phyloP scores from a whole-genome alignment of 768 basidiomycete species.

The Tricholoma saponaceum region DNA sequence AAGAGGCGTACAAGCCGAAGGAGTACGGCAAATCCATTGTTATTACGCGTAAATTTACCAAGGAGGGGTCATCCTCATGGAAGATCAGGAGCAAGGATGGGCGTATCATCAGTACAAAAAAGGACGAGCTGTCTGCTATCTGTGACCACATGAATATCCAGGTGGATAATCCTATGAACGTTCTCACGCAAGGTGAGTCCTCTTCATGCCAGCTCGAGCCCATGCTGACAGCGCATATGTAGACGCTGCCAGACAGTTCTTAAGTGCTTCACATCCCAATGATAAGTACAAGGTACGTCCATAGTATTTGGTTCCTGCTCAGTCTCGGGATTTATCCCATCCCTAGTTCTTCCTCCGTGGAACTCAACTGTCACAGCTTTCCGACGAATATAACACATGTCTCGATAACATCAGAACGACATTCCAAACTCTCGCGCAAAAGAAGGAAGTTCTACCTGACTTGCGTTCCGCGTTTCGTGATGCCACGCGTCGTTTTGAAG shows the following conservation, averaged over 20 bases:
- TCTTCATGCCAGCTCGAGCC: constrained; percentile 4
- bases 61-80: constrained; percentile 74
- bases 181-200: constrained; percentile 74
- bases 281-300: constrained; percentile 84
- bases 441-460: constrained; percentile 77
- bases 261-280: constrained; percentile 72
- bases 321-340: not conserved
- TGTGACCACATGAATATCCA: constrained; percentile 96
- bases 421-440: constrained; percentile 58
- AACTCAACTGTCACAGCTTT: constrained; percentile 85
- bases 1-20: constrained; percentile 81
- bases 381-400: constrained; percentile 80
- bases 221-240: not conserved
- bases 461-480: constrained; percentile 56
- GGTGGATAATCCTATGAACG: constrained; percentile 94
- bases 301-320: not conserved
- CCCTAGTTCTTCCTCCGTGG: constrained; percentile 89
- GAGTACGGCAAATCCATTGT: constrained; percentile 86
- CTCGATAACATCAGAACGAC: constrained; percentile 70
- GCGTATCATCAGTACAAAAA: constrained; percentile 66
- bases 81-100: constrained; percentile 74
- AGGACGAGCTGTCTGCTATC: constrained; percentile 82
- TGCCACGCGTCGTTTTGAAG: constrained; percentile 56
- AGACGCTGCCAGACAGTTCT: constrained; percentile 77
- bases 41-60: constrained; percentile 77